These are phyloP conservation scores for Trichosanthes cucumerina DNA, from an alignment of 306 rosid genomes.

Conservation along the genomic window DNA sequence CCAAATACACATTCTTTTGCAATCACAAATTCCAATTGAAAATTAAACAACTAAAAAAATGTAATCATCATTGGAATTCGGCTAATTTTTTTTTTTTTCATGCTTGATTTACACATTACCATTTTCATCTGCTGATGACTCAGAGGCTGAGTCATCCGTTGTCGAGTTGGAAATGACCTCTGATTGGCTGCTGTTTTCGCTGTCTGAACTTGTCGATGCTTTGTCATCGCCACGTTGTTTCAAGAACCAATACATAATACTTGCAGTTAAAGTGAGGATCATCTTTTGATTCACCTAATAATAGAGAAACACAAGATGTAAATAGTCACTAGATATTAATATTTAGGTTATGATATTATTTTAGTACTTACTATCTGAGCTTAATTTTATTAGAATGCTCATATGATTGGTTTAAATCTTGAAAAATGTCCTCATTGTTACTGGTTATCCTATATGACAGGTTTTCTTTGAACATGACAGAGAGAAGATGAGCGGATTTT, in stretches of 20 bases:
- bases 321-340: not conserved
- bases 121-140: slow-evolving; percentile 69
- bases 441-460: too few relatives aligned
- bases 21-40: slow-evolving; percentile 11
- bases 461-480: too few relatives aligned
- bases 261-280: slow-evolving; percentile 94
- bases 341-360: too few relatives aligned
- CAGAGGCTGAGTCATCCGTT: slow-evolving; percentile 81
- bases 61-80: slow-evolving; percentile 1
- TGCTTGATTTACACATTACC: slow-evolving; percentile 34
- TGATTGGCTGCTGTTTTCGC: slow-evolving; percentile 66
- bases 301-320: not conserved
- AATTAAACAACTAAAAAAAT: not conserved
- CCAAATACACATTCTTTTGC: slow-evolving; percentile 3
- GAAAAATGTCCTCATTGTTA: too few relatives aligned
- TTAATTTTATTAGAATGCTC: too few relatives aligned
- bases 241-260: slow-evolving; percentile 90
- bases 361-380: too few relatives aligned
- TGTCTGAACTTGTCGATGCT: slow-evolving; percentile 46
- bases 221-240: slow-evolving; percentile 65
- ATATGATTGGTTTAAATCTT: too few relatives aligned
- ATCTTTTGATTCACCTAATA: slow-evolving; percentile 94
- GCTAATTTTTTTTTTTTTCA: not conserved
- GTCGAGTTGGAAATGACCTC: slow-evolving; percentile 77
- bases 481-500: too few relatives aligned